Evolutionary conservation across 371 early-diverging fungal species (phyloP), one percentile per base, ranked within the genome.

Genomic region (Pancytospora epiphaga): DNA sequence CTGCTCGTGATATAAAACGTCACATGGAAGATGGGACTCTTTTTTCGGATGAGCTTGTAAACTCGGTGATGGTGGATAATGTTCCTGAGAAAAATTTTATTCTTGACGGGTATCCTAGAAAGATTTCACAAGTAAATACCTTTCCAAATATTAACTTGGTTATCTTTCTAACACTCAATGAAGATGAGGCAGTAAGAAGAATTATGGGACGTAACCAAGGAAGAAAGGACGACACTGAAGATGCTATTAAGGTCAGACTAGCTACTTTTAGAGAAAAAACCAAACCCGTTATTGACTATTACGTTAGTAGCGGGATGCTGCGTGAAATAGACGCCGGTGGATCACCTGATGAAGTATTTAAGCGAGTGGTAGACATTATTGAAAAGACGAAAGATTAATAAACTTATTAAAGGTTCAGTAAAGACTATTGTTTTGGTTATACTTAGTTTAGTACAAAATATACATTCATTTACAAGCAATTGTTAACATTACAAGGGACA

Each of bases 31-130:
- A 89, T 22, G 99, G 99, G 60, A 89, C 88, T 62, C 86, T 97
- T 60, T 95, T 96, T 61, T 86, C 88, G 66, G 96, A 98, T 84
- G 94, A 94, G 76, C 90, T 96, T 82, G 90, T 98, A 83, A 91
- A 92, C 58, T 86, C 86, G 77, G 86, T 98, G 85, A 91, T 98
- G 84, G 83, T 89, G 81, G 90, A 91, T 70, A 66, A 88, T 89
- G 65, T 94, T 84, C 93, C 94, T 86, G 86, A 86, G 82, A 88
- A 89, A 74, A 93, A 95, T 78, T 96, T 94, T 85, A 92, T 98
- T 77, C 85, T 98, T n/a, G 99, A 98, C 81, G 99, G 99, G 47
- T 98, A 94, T 88, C 99, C 99, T 66, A 89, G 99, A 76, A 96
- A 93, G 47, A 89, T 93, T 66, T 87, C 86, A 50, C 99, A 98